A percentile compares a stretch with the other conserved stretches of the same genome.
phyloP scores from a whole-genome alignment of 768 basidiomycete species.

The Xanthoconium stramineum region DNA sequence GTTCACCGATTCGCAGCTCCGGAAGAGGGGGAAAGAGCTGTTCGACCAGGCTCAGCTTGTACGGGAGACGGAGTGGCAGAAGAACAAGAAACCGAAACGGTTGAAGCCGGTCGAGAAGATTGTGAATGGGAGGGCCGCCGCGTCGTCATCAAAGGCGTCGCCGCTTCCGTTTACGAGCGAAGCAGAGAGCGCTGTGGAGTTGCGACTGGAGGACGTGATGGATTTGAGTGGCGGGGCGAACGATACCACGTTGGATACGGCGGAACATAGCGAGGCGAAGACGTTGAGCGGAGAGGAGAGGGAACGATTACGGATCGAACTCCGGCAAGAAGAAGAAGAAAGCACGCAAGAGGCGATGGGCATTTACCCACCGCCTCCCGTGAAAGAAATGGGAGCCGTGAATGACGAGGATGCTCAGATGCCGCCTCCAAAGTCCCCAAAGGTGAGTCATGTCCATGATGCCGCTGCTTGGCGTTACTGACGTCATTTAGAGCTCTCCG shows the following conservation, averaged over 20 bases:
- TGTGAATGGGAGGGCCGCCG: slow-evolving; percentile 3
- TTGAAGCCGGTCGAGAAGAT: slow-evolving; percentile 16
- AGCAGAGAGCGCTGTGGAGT: neutral
- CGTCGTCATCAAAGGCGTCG: neutral
- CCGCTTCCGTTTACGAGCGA: neutral
- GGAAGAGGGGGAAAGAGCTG: slow-evolving; percentile 21
- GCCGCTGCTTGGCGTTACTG: neutral
- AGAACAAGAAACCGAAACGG: slow-evolving; percentile 22
- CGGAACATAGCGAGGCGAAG: slow-evolving; percentile 11
- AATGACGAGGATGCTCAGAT: slow-evolving; percentile 17
- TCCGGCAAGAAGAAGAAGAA: slow-evolving; percentile 56
- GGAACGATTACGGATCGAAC: slow-evolving; percentile 20
- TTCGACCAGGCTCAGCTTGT: slow-evolving; percentile 14
- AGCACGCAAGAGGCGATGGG: slow-evolving; percentile 52
- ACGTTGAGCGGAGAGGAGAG: slow-evolving; percentile 7
- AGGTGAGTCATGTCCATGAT: slow-evolving; percentile 4
- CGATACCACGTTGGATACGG: slow-evolving; percentile 22
- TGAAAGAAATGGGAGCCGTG: neutral
- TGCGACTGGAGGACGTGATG: slow-evolving; percentile 15
- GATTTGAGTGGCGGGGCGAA: slow-evolving; percentile 31
- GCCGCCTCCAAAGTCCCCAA: slow-evolving; percentile 8
- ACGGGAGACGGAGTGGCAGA: slow-evolving; percentile 10
- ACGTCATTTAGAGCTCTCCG: slow-evolving; percentile 4
- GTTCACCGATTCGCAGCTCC: slow-evolving; percentile 23
- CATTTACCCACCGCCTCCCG: slow-evolving; percentile 7